Percentiles rank a stretch among this genome's conserved stretches.
These are phyloP conservation scores for Capillidium rhysosporum DNA, from an alignment of 371 early-diverging fungal species.

Conservation along the genomic window DNA sequence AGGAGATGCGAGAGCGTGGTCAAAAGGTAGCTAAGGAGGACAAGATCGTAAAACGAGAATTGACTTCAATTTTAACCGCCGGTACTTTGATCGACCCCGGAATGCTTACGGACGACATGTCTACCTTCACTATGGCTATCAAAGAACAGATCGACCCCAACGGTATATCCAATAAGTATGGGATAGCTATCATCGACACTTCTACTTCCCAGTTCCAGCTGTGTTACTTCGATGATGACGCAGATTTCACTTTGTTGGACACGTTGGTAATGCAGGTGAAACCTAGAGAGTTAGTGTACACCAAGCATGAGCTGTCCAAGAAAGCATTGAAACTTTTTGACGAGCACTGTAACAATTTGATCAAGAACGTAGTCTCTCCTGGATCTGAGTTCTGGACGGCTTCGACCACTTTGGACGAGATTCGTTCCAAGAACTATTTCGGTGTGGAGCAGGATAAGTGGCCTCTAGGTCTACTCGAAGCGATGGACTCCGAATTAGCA, in stretches of 20 bases:
- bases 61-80: conserved; percentile 82
- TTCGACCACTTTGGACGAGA: conserved; percentile 37
- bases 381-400: conserved; percentile 73
- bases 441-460: conserved; percentile 11
- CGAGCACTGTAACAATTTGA: background rate
- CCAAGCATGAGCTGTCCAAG: conserved; percentile 45
- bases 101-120: conserved; percentile 65
- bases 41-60: conserved; percentile 85
- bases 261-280: conserved; percentile 83
- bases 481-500: conserved; percentile 17
- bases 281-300: conserved; percentile 73
- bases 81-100: conserved; percentile 89
- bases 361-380: conserved; percentile 25
- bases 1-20: conserved; percentile 70
- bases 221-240: conserved; percentile 65
- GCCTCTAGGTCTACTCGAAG: conserved; percentile 17
- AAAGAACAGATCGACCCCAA: conserved; percentile 25
- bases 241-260: conserved; percentile 65
- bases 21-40: conserved; percentile 23
- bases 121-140: conserved; percentile 85
- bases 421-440: conserved; percentile 48
- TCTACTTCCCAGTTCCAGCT: conserved; percentile 79
- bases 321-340: conserved; percentile 52
- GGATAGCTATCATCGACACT: conserved; percentile 87
- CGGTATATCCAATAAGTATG: conserved; percentile 27